Percentiles rank a stretch among this genome's conserved stretches.
phyloP scores from a whole-genome alignment of 768 basidiomycete species.

The Suillus variegatus region DNA sequence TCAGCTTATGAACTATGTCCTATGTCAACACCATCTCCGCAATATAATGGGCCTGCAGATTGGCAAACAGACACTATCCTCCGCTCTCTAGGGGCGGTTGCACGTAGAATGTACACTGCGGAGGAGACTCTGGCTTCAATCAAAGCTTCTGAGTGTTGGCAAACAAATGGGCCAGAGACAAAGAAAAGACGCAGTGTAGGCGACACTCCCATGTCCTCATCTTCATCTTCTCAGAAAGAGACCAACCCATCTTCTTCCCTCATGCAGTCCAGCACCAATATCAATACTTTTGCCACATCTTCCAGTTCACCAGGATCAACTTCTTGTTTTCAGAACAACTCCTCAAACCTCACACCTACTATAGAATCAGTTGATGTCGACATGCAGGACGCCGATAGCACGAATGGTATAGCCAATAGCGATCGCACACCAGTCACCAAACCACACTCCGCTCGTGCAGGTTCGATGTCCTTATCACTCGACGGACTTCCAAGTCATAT shows the following conservation, averaged over 20 bases:
- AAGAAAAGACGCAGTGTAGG: constrained; percentile 48
- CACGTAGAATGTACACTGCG: constrained; percentile 55
- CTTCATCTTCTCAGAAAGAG: constrained; percentile 29
- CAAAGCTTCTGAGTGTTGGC: constrained; percentile 38
- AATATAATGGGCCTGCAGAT: constrained; percentile 55
- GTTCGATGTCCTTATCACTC: constrained; percentile 52
- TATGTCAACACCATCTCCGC: constrained; percentile 48
- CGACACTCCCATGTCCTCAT: constrained; percentile 35
- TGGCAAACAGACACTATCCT: constrained; percentile 62
- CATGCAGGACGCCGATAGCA: constrained; percentile 28
- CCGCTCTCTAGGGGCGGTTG: constrained; percentile 50
- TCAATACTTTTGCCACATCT: constrained; percentile 6
- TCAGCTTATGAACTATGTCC: constrained; percentile 62
- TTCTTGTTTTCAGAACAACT: neutral
- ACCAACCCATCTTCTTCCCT: constrained; percentile 13
- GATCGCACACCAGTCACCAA: constrained; percentile 21
- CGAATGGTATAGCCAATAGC: constrained; percentile 27
- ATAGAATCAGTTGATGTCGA: constrained; percentile 25
- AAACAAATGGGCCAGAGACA: constrained; percentile 38
- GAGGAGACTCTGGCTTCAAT: constrained; percentile 47
- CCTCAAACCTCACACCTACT: neutral
- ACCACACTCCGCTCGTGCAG: constrained; percentile 31
- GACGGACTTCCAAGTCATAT: constrained; percentile 46
- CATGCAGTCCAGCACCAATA: constrained; percentile 27
- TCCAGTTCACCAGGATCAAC: neutral